phyloP scores from a whole-genome alignment of 169 alveolate genomes.

The Plasmodium gallinaceum region DNA sequence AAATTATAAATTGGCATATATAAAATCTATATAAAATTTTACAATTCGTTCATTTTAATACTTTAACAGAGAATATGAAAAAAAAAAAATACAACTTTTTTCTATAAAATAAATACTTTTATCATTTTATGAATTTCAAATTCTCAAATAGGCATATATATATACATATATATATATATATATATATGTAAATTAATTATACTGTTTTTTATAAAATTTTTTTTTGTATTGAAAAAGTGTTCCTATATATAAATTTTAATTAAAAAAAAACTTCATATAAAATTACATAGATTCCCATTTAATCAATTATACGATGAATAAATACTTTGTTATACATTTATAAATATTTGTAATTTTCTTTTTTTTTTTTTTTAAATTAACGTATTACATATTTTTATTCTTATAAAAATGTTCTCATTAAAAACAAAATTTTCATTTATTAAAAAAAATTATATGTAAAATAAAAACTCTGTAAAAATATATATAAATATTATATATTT shows the following conservation, averaged over 20 bases:
- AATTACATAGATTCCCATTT: conserved; percentile 16
- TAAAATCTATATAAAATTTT: conserved; percentile 4
- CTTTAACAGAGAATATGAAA: neutral
- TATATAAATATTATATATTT: neutral
- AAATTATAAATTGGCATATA: neutral
- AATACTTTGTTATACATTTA: conserved; percentile 3
- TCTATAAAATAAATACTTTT: neutral
- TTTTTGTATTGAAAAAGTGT: no score
- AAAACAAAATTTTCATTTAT: neutral
- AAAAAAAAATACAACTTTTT: neutral
- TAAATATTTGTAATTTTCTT: neutral
- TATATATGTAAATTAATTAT: neutral
- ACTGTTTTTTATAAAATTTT: no score
- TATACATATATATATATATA: conserved; percentile 4
- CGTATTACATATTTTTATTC: neutral
- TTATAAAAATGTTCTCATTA: neutral
- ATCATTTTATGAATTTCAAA: neutral
- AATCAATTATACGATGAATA: conserved; percentile 7
- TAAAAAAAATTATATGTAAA: neutral
- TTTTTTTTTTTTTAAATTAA: neutral
- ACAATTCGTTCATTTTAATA: conserved; percentile 10
- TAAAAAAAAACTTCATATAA: conserved; percentile 1
- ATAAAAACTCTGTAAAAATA: neutral
- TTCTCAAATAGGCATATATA: conserved; percentile 9
- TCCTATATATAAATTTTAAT: conserved; percentile 4